These are phyloP conservation scores for Raphanus sativus DNA, from an alignment of 345 rosid species.

Conservation along the genomic window DNA sequence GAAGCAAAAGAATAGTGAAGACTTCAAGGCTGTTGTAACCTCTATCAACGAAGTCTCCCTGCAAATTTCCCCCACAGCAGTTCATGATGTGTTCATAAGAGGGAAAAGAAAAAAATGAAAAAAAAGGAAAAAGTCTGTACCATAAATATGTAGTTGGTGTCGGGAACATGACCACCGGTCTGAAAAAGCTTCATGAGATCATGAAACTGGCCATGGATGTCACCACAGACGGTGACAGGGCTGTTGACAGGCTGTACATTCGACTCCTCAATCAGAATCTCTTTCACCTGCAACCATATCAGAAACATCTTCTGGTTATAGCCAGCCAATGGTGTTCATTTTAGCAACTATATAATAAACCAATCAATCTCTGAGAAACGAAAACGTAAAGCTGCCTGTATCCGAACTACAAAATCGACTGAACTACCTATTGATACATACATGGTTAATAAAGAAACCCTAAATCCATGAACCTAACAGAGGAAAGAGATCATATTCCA, in stretches of 20 bases:
- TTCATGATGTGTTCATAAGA: constrained; percentile 8
- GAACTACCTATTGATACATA: not conserved
- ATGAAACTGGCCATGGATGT: constrained; percentile 98
- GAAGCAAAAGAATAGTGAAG: constrained; percentile 86
- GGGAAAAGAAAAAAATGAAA: no score
- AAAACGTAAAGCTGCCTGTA: not conserved
- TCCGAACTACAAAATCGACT: not conserved
- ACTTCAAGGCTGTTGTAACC: constrained; percentile 98
- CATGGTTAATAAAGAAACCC: not conserved
- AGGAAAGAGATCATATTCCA: constrained; percentile 20
- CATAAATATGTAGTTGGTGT: constrained; percentile 97
- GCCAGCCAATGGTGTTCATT: not conserved
- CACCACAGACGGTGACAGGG: constrained; percentile 98
- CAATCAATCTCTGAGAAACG: not conserved
- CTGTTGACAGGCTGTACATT: constrained; percentile 99
- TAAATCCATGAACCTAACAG: constrained; percentile 2
- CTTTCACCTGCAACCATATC: constrained; percentile 66
- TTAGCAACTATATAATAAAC: not conserved
- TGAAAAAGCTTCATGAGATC: constrained; percentile 98
- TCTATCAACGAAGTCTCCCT: constrained; percentile 96
- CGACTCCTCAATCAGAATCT: constrained; percentile 92
- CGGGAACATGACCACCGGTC: constrained; percentile 97
- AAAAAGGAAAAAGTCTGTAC: constrained; percentile 36
- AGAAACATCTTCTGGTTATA: not conserved
- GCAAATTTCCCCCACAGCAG: constrained; percentile 21